Conservation (phyloP, 257 asterid species). For the Penstemon barbatus region DNA sequence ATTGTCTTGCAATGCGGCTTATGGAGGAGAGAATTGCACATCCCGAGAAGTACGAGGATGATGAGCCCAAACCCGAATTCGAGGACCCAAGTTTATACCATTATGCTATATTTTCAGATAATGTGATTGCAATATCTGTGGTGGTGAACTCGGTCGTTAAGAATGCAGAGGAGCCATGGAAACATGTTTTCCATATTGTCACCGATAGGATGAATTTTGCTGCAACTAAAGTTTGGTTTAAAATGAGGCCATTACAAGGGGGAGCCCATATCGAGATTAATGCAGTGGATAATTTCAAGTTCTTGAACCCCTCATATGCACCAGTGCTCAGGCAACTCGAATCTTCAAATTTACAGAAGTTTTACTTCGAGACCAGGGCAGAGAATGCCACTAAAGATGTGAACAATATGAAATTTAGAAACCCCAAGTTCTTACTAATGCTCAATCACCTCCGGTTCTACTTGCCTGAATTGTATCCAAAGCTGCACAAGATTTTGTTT, state of each 20-base stretch:
- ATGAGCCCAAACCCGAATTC: constrained; percentile 70
- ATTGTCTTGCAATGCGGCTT: constrained; percentile 95
- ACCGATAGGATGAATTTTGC: constrained; percentile 89
- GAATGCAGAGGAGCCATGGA: constrained; percentile 91
- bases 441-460: constrained; percentile 88
- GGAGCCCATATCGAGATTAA: constrained; percentile 89
- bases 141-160: constrained; percentile 83
- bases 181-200: constrained; percentile 87
- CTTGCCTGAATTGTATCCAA: constrained; percentile 90
- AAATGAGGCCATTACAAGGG: constrained; percentile 83
- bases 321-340: constrained; percentile 76
- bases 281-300: constrained; percentile 63
- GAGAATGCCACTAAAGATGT: constrained; percentile 76
- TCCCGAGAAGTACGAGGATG: constrained; percentile 83
- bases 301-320: constrained; percentile 72
- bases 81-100: constrained; percentile 90
- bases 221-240: constrained; percentile 96
- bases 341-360: constrained; percentile 56
- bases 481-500: constrained; percentile 74
- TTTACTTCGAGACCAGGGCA: constrained; percentile 75
- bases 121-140: constrained; percentile 87
- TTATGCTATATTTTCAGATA: constrained; percentile 88
- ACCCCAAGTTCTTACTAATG: constrained; percentile 79
- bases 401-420: constrained; percentile 64
- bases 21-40: constrained; percentile 95